A percentile compares a stretch with the other conserved stretches of the same genome.
phyloP scores from a whole-genome alignment of 2,329 filamentous ascomycete genomes.

The Cordyceps farinosa region DNA sequence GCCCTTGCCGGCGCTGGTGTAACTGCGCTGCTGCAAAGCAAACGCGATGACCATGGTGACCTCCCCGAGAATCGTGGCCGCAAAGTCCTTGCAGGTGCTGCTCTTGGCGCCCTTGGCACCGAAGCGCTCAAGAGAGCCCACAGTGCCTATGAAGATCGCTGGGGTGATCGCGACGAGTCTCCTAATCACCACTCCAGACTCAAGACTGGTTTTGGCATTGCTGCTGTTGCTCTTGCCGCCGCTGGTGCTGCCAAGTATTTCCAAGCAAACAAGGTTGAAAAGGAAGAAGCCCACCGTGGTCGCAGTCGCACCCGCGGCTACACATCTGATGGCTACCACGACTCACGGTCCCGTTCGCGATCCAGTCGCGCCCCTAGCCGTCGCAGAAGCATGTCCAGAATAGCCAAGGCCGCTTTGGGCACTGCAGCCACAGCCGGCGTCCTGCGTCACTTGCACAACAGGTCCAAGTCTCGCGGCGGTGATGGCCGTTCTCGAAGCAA shows the following conservation, averaged over 20 bases:
- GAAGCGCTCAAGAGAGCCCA: constrained; percentile 58
- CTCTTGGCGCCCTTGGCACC: constrained; percentile 59
- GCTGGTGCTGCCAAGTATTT: constrained; percentile 64
- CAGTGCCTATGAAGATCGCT: constrained; percentile 57
- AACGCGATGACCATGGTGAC: constrained; percentile 49
- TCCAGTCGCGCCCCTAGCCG: constrained; percentile 40
- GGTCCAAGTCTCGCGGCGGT: constrained; percentile 39
- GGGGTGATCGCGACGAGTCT: constrained; percentile 38
- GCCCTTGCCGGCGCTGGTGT: constrained; percentile 61
- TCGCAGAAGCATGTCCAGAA: constrained; percentile 44
- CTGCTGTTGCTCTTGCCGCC: constrained; percentile 60
- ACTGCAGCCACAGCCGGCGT: constrained; percentile 56
- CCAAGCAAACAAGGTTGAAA: constrained; percentile 57
- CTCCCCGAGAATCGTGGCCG: constrained; percentile 50
- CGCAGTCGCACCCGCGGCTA: constrained; percentile 48
- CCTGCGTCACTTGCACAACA: constrained; percentile 54
- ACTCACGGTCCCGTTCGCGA: constrained; percentile 41
- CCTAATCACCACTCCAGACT: constrained; percentile 46
- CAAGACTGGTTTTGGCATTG: constrained; percentile 60
- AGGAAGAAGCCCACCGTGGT: constrained; percentile 55
- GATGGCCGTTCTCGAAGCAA: constrained; percentile 41
- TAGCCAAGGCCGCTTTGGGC: constrained; percentile 56
- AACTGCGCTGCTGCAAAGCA: constrained; percentile 55
- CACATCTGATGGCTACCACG: constrained; percentile 40
- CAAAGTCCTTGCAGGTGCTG: constrained; percentile 59